Evolutionary conservation across 768 basidiomycete species (phyloP), one percentile per base, ranked within the genome.

Genomic region (Rickenella mellea): DNA sequence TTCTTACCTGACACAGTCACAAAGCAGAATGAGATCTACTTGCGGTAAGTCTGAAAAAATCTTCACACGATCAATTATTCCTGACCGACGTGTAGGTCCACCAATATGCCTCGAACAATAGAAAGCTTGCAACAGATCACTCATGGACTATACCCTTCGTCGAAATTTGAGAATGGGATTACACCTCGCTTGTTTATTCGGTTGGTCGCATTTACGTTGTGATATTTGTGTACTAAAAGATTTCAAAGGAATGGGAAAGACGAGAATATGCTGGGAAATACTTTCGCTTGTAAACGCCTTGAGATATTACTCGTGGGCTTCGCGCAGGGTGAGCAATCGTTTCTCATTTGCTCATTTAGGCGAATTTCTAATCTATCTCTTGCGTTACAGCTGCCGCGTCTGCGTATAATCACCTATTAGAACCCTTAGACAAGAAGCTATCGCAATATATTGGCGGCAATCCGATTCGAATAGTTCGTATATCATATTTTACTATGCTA

Each of bases 41-140:
- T 85, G 49, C 67, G 83, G 69, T 76, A 40, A 36, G 44, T 44
- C 5, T n/a, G n/a, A 19, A 31, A 27, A 29, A n/a, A n/a, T n/a
- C n/a, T n/a, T n/a, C n/a, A n/a, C n/a, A n/a, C n/a, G n/a, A n/a
- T n/a, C n/a, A n/a, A n/a, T n/a, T n/a, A n/a, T n/a, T n/a, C n/a
- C n/a, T n/a, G 15, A 11, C 4, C 14, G 20, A 7, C 32, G 24
- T 24, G 11, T 40, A 79, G 80, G 36, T 81, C 76, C 12, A 90
- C 87, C 2, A 82, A 84, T 52, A 75, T 90, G 57, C 74, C 84
- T 0, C 69, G 87, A 26, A 88, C 85, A 5, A 76, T 80, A 12
- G 83, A 88, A 50, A 79, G 79, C 0, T 59, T 87, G 14, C 78
- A 83, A 49, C 78, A 89, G 48, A 66, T 88, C 27, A 64, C 83